Percentiles rank a stretch among this genome's conserved stretches.
phyloP scores from a whole-genome alignment of 768 basidiomycete genomes.

The Phaffia tasmanica region DNA sequence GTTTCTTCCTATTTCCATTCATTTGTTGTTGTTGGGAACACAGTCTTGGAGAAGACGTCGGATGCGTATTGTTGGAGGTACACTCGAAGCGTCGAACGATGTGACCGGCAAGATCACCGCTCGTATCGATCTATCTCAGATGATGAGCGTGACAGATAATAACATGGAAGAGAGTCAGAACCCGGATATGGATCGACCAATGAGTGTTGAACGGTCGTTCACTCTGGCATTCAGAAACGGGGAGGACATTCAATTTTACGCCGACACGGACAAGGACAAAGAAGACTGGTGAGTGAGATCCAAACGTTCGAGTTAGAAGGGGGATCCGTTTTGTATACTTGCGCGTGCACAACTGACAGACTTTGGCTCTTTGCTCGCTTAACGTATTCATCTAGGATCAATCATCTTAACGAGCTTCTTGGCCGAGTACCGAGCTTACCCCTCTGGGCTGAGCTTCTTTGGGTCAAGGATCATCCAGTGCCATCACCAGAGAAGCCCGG shows the following conservation, averaged over 20 bases:
- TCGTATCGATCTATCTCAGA: conserved; percentile 30
- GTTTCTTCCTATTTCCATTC: not conserved
- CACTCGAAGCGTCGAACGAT: conserved; percentile 22
- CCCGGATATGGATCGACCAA: conserved; percentile 57
- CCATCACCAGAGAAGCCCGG: too few species aligned
- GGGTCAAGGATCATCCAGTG: conserved; percentile 23
- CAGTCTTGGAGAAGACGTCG: conserved; percentile 31
- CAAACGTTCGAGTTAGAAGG: not conserved
- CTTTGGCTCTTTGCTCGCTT: not conserved
- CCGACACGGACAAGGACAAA: conserved; percentile 83
- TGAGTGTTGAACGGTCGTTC: conserved; percentile 45
- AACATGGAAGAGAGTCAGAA: conserved; percentile 50
- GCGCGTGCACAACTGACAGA: not conserved
- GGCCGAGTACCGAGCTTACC: conserved; percentile 22
- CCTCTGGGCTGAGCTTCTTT: conserved; percentile 25
- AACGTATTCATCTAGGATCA: conserved; percentile 3
- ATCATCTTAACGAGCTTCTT: conserved; percentile 20
- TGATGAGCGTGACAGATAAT: conserved; percentile 27
- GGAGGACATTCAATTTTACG: conserved; percentile 77
- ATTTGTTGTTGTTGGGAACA: too few species aligned
- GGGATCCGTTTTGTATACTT: not conserved
- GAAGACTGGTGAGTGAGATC: conserved; percentile 55
- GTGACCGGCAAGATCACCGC: conserved; percentile 24
- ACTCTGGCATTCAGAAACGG: conserved; percentile 63
- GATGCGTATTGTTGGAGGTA: conserved; percentile 23